Evolutionary conservation across 768 basidiomycete species (phyloP), one percentile per base, ranked within the genome.

Genomic region (Exidia glandulosa): DNA sequence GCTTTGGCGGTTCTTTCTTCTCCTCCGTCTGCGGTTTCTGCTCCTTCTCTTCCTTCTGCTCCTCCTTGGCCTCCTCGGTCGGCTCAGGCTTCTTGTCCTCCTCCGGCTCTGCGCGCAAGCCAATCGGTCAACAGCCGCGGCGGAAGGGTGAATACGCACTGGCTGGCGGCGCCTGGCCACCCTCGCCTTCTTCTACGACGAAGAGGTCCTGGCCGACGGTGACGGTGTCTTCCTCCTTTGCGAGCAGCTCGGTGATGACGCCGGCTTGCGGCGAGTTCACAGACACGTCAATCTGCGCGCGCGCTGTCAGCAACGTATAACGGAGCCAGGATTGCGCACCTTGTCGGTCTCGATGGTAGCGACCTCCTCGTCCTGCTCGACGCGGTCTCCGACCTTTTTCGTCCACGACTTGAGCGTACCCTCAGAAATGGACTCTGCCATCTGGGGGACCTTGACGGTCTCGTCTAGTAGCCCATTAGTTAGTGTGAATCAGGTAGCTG

Each of bases 281-380:
- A 3, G 93, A 88, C 48, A 98, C 92, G 71, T 99, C 95, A 67
- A 98, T 97, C 94, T 97, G 67, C 27, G 32, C 5, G 58, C 60
- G 54, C 50, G 64, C 19, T 56, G 33, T 25, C 5, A 30, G 14
- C 57, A 57, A 56, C 19, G 30, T 2, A 45, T n/a, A 2, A 23
- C 41, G 12, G 16, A 45, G 16, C 12, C 41, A 19, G 9, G 41
- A 19, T 47, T 61, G 66, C 76, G 60, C 62, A 91, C 95, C 87
- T 98, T 97, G 80, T 99, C 95, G 7, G 95, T 99, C 77, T 98
- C 95, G 64, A 98, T 97, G 50, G 93, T 95, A 16, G 93, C 95
- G 47, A 99, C 80, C 76, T 99, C 95, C 75, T 98, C 95, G 70
- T 98, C 95, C 31, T 78, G 86, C 70, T 86, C 82, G 59, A 98